A percentile compares a stretch with the other conserved stretches of the same genome.
Evolutionary conservation across 495 filamentous ascomycete genomes (phyloP).

Genomic region (Daldinia vernicosa): DNA sequence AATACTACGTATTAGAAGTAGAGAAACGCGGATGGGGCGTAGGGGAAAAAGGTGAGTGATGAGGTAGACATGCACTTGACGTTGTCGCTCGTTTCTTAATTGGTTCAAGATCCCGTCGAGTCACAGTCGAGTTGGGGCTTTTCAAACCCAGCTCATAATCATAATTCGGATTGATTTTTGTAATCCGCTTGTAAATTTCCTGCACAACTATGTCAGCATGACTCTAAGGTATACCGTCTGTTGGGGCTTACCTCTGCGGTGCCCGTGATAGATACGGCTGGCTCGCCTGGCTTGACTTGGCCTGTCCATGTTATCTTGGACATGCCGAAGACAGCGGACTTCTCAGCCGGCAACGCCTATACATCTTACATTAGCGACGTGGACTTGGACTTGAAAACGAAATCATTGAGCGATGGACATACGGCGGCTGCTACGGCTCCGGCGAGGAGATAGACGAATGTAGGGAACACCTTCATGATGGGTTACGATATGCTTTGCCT

Average conservation of each 20-base stretch:
- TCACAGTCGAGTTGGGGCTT: constrained; percentile 19
- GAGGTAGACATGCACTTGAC: constrained; percentile 17
- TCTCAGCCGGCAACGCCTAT: constrained; percentile 22
- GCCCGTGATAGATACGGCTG: constrained; percentile 18
- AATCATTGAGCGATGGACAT: background rate
- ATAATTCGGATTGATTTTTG: constrained; percentile 31
- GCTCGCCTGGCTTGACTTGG: constrained; percentile 19
- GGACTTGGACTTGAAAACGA: background rate
- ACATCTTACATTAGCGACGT: constrained; percentile 2
- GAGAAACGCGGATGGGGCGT: background rate
- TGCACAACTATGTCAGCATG: background rate
- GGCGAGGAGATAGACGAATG: constrained; percentile 11
- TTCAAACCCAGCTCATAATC: constrained; percentile 29
- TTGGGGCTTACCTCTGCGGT: constrained; percentile 21
- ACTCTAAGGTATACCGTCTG: background rate
- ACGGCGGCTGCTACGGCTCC: constrained; percentile 10
- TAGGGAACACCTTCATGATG: constrained; percentile 27
- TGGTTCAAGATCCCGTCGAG: constrained; percentile 15
- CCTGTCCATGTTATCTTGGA: constrained; percentile 31
- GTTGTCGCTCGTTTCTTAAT: constrained; percentile 31
- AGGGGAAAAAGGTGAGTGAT: too few relatives aligned
- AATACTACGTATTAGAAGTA: constrained; percentile 1
- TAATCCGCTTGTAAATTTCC: constrained; percentile 33
- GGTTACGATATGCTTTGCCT: background rate
- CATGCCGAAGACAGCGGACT: background rate